Evolutionary conservation across 2,329 filamentous ascomycete species (phyloP), one percentile per base, ranked within the genome.

Genomic region (Colletotrichum scovillei): DNA sequence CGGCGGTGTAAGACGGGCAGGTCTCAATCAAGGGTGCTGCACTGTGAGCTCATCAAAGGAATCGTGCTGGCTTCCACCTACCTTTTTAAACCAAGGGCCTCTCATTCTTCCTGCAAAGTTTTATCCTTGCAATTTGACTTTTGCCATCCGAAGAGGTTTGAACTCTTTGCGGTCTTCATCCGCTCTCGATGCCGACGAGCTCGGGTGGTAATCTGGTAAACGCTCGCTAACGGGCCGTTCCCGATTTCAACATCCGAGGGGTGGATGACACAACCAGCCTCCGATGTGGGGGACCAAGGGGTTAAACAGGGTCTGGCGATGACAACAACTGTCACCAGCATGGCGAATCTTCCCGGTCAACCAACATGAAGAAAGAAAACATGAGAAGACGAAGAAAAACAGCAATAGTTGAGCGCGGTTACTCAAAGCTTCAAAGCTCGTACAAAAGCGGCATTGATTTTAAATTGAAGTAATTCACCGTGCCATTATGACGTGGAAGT

Each of bases 241-340:
- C 4, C 24, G 69, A 68, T 72, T 57, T 68, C 57, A 62, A 68
- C 63, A 72, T 72, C 35, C 35, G 35, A 68, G 64, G 69, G 69
- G 63, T 22, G 11, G 38, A 68, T 68, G 64, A 58, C 60, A 72
- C 57, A 68, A 68, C 67, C 57, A 49, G 24, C 16, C 16, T 16
- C 46, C 19, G 38, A 58, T 35, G 49, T 53, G 65, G 52, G 49
- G 49, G 30, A 32, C 19, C 49, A 19, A 57, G 24, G 58, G 22
- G 46, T 38, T 5, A 24, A 38, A 32, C 69, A 68, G 69, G 69
- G 69, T 72, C 67, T 42, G 2, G 52, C 58, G 38, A 72, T 72
- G 57, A 58, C 69, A 72, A 68, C 69, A 72, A 38, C 42, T n/a
- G 28, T 56, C 49, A 24, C 52, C 58, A 35, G 2, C 64, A 63